Evolutionary conservation across 257 asterid genomes (phyloP).

Genomic region (Solanum phureja): DNA sequence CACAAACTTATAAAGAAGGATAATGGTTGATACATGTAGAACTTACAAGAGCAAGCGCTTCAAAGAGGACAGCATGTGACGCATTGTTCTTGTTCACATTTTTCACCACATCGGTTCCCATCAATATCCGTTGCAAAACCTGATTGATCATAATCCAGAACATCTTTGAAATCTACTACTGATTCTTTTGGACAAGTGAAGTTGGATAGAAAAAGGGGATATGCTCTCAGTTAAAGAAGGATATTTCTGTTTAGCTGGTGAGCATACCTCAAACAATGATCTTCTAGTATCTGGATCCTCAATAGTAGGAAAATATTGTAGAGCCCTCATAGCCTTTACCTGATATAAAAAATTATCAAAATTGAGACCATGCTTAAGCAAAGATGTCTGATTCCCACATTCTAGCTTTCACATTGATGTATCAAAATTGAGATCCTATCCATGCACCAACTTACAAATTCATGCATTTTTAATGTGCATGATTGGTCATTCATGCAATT

Average conservation of each 20-base stretch:
- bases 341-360: conserved; percentile 10
- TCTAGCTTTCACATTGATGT: neutral
- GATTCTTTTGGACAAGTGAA: neutral
- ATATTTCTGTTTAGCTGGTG: neutral
- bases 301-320: conserved; percentile 93
- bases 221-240: neutral
- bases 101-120: conserved; percentile 99
- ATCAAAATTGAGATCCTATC: neutral
- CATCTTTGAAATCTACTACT: neutral
- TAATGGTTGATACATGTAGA: neutral
- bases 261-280: conserved; percentile 87
- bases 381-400: neutral
- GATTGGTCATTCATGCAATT: neutral
- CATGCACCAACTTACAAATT: neutral
- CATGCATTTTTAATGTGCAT: neutral
- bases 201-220: neutral
- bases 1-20: neutral
- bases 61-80: conserved; percentile 98
- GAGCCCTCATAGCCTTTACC: conserved; percentile 99
- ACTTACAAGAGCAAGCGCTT: conserved; percentile 98
- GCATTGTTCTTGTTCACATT: conserved; percentile 99
- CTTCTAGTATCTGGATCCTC: conserved; percentile 97
- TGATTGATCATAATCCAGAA: conserved; percentile 12
- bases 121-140: conserved; percentile 94
- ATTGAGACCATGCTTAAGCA: neutral